phyloP scores from a whole-genome alignment of 495 filamentous ascomycete species.

The Bacidia gigantensis region DNA sequence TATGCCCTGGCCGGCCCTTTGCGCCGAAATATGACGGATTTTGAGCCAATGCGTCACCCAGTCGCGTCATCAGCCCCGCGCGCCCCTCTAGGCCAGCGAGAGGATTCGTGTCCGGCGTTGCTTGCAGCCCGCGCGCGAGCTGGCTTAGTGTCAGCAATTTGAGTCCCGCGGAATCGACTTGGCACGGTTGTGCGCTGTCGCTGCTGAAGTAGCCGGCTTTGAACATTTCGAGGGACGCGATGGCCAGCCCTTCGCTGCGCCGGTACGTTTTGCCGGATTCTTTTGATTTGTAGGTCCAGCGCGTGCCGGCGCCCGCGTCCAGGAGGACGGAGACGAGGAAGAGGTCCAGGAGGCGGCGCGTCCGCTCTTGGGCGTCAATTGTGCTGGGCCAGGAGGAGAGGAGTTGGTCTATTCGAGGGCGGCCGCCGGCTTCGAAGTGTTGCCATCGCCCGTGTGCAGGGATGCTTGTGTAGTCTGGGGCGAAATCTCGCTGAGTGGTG shows the following conservation, averaged over 20 bases:
- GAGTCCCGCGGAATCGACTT: slow-evolving; percentile 77
- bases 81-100: slow-evolving; percentile 81
- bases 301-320: slow-evolving; percentile 51
- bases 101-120: slow-evolving; percentile 61
- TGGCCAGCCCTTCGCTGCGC: slow-evolving; percentile 82
- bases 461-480: slow-evolving; percentile 71
- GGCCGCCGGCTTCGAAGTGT: slow-evolving; percentile 56
- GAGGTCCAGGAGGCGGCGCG: slow-evolving; percentile 50
- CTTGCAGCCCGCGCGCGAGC: slow-evolving; percentile 71
- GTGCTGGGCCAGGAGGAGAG: slow-evolving; percentile 47
- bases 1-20: slow-evolving; percentile 77
- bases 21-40: slow-evolving; percentile 78
- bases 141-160: slow-evolving; percentile 59
- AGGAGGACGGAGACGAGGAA: slow-evolving; percentile 57
- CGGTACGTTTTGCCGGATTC: slow-evolving; percentile 76
- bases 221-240: slow-evolving; percentile 97
- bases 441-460: slow-evolving; percentile 60
- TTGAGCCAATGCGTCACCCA: slow-evolving; percentile 56
- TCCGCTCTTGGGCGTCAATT: slow-evolving; percentile 48
- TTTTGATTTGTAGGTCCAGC: slow-evolving; percentile 74
- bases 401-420: slow-evolving; percentile 53
- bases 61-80: slow-evolving; percentile 60
- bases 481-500: slow-evolving; percentile 64
- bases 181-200: slow-evolving; percentile 62
- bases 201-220: slow-evolving; percentile 87